Evolutionary conservation across 768 basidiomycete species (phyloP).

Genomic region (Tylopilus sp.): DNA sequence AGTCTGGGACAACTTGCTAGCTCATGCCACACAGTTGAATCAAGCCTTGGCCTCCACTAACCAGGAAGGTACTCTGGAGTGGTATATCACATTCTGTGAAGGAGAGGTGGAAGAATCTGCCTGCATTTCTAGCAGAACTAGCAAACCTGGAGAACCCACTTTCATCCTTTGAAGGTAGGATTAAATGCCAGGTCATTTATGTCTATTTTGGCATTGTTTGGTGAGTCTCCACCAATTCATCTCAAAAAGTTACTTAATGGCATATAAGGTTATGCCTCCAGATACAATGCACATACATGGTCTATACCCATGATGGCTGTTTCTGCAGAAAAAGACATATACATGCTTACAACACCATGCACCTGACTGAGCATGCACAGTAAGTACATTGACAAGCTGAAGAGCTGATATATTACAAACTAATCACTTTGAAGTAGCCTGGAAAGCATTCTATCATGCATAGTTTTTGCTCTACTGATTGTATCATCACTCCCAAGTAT

Average conservation of each 20-base stretch:
- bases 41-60: too few relatives aligned
- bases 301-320: neutral
- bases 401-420: neutral
- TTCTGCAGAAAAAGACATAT: neutral
- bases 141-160: neutral
- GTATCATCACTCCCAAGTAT: neutral
- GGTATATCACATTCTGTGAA: too few relatives aligned
- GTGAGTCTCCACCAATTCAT: neutral
- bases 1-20: too few relatives aligned
- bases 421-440: neutral
- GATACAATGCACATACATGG: neutral
- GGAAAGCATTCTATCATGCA: neutral
- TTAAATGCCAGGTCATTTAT: neutral
- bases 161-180: neutral
- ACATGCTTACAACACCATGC: neutral
- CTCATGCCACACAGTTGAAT: too few relatives aligned
- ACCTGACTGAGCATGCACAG: neutral
- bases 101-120: neutral
- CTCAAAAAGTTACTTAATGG: neutral
- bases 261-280: neutral
- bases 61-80: too few relatives aligned
- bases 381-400: neutral
- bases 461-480: neutral
- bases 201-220: neutral
- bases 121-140: neutral